Base-by-base conservation (phyloP, 352 stramenopile genomes). In the Phytopythium chamaehyphon region DNA sequence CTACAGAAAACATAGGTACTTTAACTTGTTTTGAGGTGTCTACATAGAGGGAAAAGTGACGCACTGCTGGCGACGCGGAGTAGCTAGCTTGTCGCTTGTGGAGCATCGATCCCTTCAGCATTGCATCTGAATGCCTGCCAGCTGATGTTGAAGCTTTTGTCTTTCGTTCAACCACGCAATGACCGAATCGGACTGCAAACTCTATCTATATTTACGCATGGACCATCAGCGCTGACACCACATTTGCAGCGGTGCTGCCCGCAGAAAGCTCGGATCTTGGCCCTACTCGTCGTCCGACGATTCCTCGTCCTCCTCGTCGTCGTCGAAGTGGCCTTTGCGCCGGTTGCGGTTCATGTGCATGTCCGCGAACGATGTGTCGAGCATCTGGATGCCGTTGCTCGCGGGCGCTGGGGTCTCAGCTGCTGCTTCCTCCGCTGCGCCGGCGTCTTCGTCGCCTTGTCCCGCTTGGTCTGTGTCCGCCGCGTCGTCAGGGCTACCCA, bases 311-410 rank as follows among this genome's bases (percentile, higher is more conserved):
- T 88, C 64, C 22, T 87, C 72, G 42, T 88, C 78, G 8, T 86
- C 76, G 35, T 88, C 78, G 18, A 89, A 85, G 40, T 87, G 64
- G n/a, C 75, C 75, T 23, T 85, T 81, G 47, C 77, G 77, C 9
- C 77, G 82, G 71, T 92, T 92, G 53, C 75, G 76, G 61, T 92
- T 92, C 53, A 89, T 64, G 43, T 86, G 65, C 61, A 83, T 65
- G 40, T 75, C 61, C 7, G 69, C 71, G 62, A 82, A 76, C 31
- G 62, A 64, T 38, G 57, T 68, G 33, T 74, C 60, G 28, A 79
- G 48, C 77, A 89, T 86, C 40, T 64, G 73, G 40, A 89, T 69
- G 40, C 70, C 74, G n/a, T 73, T 78, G n/a, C 46, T 56, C 23
- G n/a, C 54, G 4, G 47, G 55, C 12, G 40, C 31, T 19, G 55